Evolutionary conservation across 2,329 filamentous ascomycete species (phyloP).

Genomic region (Hirsutella minnesotensis): DNA sequence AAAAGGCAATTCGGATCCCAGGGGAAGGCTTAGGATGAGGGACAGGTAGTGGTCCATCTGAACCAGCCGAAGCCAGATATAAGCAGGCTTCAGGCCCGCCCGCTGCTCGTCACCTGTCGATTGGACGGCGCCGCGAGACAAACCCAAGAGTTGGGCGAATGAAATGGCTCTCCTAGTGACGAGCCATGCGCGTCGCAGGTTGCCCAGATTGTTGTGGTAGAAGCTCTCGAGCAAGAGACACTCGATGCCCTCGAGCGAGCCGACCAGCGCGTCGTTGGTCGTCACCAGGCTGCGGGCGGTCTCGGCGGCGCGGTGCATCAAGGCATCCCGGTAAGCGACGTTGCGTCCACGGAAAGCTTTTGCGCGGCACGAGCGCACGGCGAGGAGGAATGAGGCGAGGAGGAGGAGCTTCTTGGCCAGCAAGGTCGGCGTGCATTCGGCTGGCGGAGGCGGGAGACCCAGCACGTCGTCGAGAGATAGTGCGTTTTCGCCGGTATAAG

Average conservation of each 20-base stretch:
- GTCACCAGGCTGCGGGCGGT: slow-evolving; percentile 22
- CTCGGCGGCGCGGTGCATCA: background rate
- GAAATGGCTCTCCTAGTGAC: too few species aligned
- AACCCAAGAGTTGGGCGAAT: too few species aligned
- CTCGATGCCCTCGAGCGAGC: slow-evolving; percentile 34
- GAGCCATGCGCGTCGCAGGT: slow-evolving; percentile 30
- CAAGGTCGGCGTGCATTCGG: background rate
- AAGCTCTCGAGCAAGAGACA: slow-evolving; percentile 36
- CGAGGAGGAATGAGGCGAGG: background rate
- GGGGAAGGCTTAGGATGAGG: background rate
- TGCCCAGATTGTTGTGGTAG: slow-evolving; percentile 33
- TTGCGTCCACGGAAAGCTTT: background rate
- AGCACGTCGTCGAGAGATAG: background rate
- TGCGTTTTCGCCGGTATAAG: background rate
- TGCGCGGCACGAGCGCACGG: background rate
- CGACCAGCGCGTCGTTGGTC: slow-evolving; percentile 31
- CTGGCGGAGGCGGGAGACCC: background rate
- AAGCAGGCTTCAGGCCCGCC: slow-evolving; percentile 20
- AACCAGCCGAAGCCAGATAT: slow-evolving; percentile 3
- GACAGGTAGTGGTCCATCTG: background rate
- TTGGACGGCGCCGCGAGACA: too few species aligned
- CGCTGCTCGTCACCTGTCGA: slow-evolving; percentile 9
- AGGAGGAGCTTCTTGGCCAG: background rate
- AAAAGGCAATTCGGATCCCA: background rate
- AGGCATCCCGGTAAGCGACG: background rate